Base-by-base conservation (phyloP, 768 basidiomycete genomes). In the Cantharellus anzutake region DNA sequence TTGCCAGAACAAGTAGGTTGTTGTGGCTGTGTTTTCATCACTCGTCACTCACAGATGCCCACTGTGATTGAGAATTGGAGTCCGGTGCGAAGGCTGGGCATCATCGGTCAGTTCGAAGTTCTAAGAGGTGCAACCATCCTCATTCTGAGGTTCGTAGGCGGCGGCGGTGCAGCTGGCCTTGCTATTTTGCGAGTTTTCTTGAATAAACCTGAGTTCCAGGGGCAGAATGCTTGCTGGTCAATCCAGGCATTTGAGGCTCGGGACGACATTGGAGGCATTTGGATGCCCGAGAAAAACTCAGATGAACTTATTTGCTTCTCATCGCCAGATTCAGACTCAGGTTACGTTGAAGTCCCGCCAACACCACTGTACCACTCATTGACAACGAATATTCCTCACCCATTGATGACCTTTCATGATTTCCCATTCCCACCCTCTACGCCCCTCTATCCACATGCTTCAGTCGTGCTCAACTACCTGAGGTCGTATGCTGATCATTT, bases 311-410 rank as follows among this genome's bases (percentile, higher is more conserved):
- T 29, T 29, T 29, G 20, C 20, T 29, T 29, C 20, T 1, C 20
- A 29, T 29, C 20, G 20, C 20, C 20, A 29, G 20, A 29, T 29
- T 29, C 20, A 29, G 14, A 48, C n/a, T 5, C 37, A 4, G 7
- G 11, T 7, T 5, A 14, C 40, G 20, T 4, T 44, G 41, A 16
- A 4, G 69, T 78, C 41, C 78, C 78, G 4, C 84, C 84, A 2
- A 83, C 84, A 0, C 80, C 88, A 1, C 66, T 87, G 4, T 91
- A 91, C 65, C 83, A 89, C 65, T 82, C 83, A 0, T 72, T 91
- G 7, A 83, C 82, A n/a, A 83, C 87, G 0, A 90, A 90, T 64
- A 67, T 91, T 3, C 84, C 88, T 0, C 84, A 89, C 63, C 83
- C 83, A 1, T 61, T 82, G 56, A 90, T 91, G 88, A 77, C 77